These are phyloP conservation scores for Hypoxylon lenormandii DNA, from an alignment of 495 filamentous ascomycete species.

Conservation along the genomic window DNA sequence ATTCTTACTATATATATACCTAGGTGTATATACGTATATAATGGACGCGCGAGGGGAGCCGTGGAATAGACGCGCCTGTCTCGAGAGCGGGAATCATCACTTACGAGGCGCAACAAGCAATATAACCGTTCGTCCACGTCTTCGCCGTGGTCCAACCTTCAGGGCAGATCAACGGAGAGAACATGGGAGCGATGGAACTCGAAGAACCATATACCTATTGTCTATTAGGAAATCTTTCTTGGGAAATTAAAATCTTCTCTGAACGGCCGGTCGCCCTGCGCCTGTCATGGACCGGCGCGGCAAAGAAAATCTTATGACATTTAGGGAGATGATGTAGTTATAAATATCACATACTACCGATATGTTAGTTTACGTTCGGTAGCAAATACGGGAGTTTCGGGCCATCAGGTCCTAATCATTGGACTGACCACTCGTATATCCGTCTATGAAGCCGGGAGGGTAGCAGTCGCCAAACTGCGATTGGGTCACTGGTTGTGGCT, in stretches of 20 bases:
- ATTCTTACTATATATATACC: neutral
- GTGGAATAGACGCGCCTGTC: neutral
- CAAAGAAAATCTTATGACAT: neutral
- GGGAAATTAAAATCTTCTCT: neutral
- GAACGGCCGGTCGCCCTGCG: neutral
- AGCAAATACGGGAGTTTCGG: neutral
- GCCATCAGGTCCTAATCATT: neutral
- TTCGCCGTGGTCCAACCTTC: slow-evolving; percentile 27
- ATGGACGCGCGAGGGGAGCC: neutral
- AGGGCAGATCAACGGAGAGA: slow-evolving; percentile 40
- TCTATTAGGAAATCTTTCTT: slow-evolving; percentile 11
- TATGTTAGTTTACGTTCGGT: slow-evolving; percentile 18
- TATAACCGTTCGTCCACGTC: slow-evolving; percentile 37
- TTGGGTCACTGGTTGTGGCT: slow-evolving; percentile 33
- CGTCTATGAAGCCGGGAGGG: slow-evolving; percentile 29
- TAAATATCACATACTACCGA: slow-evolving; percentile 20
- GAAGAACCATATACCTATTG: slow-evolving; percentile 21
- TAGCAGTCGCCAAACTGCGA: slow-evolving; percentile 42
- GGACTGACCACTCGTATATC: slow-evolving; percentile 44
- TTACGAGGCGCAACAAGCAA: slow-evolving; percentile 46
- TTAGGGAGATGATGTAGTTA: neutral
- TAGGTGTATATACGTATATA: too few relatives aligned
- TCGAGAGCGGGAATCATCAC: slow-evolving; percentile 1
- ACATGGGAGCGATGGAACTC: slow-evolving; percentile 38
- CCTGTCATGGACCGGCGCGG: neutral